phyloP scores from a whole-genome alignment of 495 filamentous ascomycete genomes.

The Aspergillus olivimuriae region DNA sequence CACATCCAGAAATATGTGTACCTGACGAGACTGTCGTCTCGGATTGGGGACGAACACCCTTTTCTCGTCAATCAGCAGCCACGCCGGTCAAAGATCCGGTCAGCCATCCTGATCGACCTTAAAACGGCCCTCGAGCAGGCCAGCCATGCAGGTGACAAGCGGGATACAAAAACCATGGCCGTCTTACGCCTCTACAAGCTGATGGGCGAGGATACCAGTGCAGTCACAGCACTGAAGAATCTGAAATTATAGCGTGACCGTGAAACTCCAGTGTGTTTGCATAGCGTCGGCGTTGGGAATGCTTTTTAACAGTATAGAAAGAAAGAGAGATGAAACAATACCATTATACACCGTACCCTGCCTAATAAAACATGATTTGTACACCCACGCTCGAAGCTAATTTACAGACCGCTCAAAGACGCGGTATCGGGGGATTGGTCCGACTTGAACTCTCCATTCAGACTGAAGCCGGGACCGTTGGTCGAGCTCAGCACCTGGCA shows the following conservation, averaged over 20 bases:
- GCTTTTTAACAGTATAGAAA: slow-evolving; percentile 13
- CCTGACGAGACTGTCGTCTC: slow-evolving; percentile 42
- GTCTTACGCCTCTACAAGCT: slow-evolving; percentile 71
- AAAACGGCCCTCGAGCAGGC: slow-evolving; percentile 72
- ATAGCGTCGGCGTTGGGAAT: slow-evolving; percentile 40
- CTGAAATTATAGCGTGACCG: slow-evolving; percentile 41
- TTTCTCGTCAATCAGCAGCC: slow-evolving; percentile 55
- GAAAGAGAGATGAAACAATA: slow-evolving; percentile 40
- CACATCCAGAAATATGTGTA: slow-evolving; percentile 54
- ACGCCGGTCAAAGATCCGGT: slow-evolving; percentile 54
- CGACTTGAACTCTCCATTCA: slow-evolving; percentile 70
- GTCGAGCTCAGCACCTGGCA: slow-evolving; percentile 80
- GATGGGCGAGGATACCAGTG: slow-evolving; percentile 68
- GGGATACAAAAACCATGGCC: slow-evolving; percentile 55
- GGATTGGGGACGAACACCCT: slow-evolving; percentile 56
- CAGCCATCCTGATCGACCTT: slow-evolving; percentile 79
- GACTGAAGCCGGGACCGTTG: slow-evolving; percentile 73
- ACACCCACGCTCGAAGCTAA: slow-evolving; percentile 34
- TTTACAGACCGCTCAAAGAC: slow-evolving; percentile 37
- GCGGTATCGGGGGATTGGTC: slow-evolving; percentile 48
- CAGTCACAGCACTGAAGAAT: slow-evolving; percentile 54
- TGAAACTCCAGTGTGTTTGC: slow-evolving; percentile 17
- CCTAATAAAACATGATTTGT: slow-evolving; percentile 43
- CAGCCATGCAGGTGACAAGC: slow-evolving; percentile 44
- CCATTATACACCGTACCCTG: slow-evolving; percentile 44